Evolutionary conservation across 257 asterid species (phyloP).

Genomic region (Solanum commersonii): DNA sequence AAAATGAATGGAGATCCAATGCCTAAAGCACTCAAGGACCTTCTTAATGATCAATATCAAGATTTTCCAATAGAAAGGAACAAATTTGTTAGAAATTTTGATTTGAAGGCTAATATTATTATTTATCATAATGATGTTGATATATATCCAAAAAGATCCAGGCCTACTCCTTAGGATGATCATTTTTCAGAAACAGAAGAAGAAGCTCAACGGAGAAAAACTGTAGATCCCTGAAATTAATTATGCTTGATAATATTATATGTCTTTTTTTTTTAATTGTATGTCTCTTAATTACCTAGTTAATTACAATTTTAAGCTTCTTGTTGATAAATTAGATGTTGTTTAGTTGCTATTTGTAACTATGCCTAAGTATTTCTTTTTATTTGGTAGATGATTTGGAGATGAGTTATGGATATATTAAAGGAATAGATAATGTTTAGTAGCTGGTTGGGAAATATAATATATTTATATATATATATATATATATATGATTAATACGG

Average conservation of each 20-base stretch:
- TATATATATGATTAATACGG: background rate
- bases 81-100: conserved; percentile 35
- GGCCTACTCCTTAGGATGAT: background rate
- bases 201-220: background rate
- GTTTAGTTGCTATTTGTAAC: background rate
- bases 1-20: conserved; percentile 45
- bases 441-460: background rate
- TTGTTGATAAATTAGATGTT: background rate
- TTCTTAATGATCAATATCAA: conserved; percentile 8
- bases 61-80: background rate
- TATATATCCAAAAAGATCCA: background rate
- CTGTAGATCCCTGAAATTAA: background rate
- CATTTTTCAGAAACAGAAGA: background rate
- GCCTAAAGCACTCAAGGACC: conserved; percentile 51
- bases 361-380: background rate
- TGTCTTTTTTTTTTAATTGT: background rate
- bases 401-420: background rate
- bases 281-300: background rate
- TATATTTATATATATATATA: too few species aligned
- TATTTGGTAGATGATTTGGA: background rate
- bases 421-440: background rate
- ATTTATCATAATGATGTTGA: conserved; percentile 41
- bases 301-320: background rate
- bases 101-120: conserved; percentile 35
- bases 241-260: background rate